Percentiles rank a stretch among this genome's conserved stretches.
Evolutionary conservation across 441 rosid species (phyloP).

Genomic region (Populus tomentosa): DNA sequence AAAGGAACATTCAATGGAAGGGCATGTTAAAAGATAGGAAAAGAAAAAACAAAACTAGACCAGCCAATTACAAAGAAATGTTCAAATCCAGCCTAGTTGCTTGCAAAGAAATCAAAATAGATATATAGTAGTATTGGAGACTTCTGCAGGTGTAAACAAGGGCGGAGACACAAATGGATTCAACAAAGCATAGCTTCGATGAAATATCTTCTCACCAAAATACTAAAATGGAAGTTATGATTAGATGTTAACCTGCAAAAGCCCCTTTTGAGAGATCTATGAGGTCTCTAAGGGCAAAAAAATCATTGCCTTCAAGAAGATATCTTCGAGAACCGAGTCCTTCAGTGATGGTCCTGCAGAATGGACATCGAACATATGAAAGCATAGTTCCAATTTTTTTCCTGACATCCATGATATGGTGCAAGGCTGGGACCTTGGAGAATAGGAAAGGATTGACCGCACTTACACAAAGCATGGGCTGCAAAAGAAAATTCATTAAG

Average conservation of each 20-base stretch:
- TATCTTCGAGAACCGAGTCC: conserved; percentile 90
- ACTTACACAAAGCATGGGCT: conserved; percentile 99
- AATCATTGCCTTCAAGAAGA: conserved; percentile 92
- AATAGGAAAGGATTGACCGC: conserved; percentile 91
- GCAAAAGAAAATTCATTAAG: conserved; percentile 32
- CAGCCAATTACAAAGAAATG: not conserved
- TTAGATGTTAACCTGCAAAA: conserved; percentile 70
- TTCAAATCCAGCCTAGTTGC: not conserved
- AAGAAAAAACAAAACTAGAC: not conserved
- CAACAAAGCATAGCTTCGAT: not conserved
- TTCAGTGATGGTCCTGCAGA: conserved; percentile 67
- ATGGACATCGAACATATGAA: conserved; percentile 87
- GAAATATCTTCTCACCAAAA: conserved; percentile 2
- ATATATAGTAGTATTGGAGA: not conserved
- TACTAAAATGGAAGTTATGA: not conserved
- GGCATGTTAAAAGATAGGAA: not conserved
- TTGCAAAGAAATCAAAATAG: not conserved
- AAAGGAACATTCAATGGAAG: not conserved
- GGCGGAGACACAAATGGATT: not conserved
- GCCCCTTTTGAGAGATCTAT: conserved; percentile 97
- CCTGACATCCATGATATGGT: conserved; percentile 65
- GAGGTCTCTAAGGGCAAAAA: conserved; percentile 88
- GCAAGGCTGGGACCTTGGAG: conserved; percentile 84
- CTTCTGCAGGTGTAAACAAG: not conserved
- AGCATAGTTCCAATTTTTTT: conserved; percentile 76